phyloP scores from a whole-genome alignment of 2,329 filamentous ascomycete species.

The Colletotrichum limetticola region DNA sequence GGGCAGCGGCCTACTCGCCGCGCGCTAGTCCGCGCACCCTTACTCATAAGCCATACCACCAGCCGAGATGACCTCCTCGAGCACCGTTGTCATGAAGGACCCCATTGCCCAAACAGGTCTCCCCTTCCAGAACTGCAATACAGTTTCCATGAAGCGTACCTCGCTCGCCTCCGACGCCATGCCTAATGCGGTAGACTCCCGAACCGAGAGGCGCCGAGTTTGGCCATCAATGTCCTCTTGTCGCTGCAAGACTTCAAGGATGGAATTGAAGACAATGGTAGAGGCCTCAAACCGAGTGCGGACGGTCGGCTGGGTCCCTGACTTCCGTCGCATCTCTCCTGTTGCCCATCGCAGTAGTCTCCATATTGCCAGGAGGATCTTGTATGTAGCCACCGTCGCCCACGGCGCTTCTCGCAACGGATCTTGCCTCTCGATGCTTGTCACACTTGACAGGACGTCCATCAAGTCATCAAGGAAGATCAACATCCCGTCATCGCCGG shows the following conservation, averaged over 20 bases:
- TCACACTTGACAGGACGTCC: conserved; percentile 34
- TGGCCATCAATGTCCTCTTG: background rate
- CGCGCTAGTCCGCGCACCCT: conserved; percentile 3
- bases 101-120: conserved; percentile 36
- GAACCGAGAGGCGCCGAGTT: conserved; percentile 11
- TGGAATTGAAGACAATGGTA: conserved; percentile 40
- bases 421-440: conserved; percentile 16
- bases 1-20: background rate
- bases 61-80: conserved; percentile 34
- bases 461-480: conserved; percentile 43
- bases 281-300: conserved; percentile 38
- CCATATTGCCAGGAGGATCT: conserved; percentile 45
- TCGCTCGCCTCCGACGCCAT: conserved; percentile 29
- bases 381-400: conserved; percentile 42
- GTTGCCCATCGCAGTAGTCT: conserved; percentile 41
- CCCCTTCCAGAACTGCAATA: conserved; percentile 35
- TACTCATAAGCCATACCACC: conserved; percentile 15
- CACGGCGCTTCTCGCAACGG: conserved; percentile 43
- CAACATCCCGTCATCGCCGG: conserved; percentile 42
- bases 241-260: conserved; percentile 37
- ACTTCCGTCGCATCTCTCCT: conserved; percentile 38
- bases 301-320: conserved; percentile 33
- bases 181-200: conserved; percentile 15
- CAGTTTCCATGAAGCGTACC: conserved; percentile 32
- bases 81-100: conserved; percentile 32